Base-by-base conservation (phyloP, 2,329 filamentous ascomycete species). In the Cercospora sojina region DNA sequence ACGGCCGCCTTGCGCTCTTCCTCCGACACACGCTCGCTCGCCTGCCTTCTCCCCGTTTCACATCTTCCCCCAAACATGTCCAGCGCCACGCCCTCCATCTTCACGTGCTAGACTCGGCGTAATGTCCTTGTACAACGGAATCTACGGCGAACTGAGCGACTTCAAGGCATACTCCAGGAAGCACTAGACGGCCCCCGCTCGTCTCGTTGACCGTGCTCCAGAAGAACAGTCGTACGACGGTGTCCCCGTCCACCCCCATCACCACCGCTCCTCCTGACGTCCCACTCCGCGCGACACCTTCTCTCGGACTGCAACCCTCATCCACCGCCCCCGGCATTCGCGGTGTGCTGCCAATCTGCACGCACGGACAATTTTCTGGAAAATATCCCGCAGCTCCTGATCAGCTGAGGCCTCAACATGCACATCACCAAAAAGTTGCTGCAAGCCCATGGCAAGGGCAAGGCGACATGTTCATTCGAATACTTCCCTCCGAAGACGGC, bases 401-500 rank as follows among this genome's bases (percentile, higher is more conserved):
- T 18, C 47, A 53, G 18, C 49, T 29, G 20, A 55, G 29, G 7
- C n/a, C 23, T 31, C 62, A 38, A 51, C 71, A 98, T 99, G 94
- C 95, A 98, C 82, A 94, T 99, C 85, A 91, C 90, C 73, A 88
- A 95, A 75, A 97, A 97, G 85, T 86, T 99, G 75, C 84, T 87
- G 73, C 90, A 94, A 74, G 89, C 93, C 80, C 88, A 93, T 81
- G 86, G 87, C 82, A 88, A 89, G 76, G 88, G 89, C 78, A 87
- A 90, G 75, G 90, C 93, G 65, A 95, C 93, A 77, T 97, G 97
- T 85, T 99, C 95, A 67, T 99, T 99, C 83, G 95, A 99, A 80
- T 99, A 97, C 85, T 99, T 99, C 82, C 95, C 95, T 60, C 95
- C 95, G 43, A 99, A 99, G 84, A 99, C 95, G 7, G 91, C 92